These are phyloP conservation scores for Citrus australasica DNA, from an alignment of 345 rosid species.

Conservation along the genomic window DNA sequence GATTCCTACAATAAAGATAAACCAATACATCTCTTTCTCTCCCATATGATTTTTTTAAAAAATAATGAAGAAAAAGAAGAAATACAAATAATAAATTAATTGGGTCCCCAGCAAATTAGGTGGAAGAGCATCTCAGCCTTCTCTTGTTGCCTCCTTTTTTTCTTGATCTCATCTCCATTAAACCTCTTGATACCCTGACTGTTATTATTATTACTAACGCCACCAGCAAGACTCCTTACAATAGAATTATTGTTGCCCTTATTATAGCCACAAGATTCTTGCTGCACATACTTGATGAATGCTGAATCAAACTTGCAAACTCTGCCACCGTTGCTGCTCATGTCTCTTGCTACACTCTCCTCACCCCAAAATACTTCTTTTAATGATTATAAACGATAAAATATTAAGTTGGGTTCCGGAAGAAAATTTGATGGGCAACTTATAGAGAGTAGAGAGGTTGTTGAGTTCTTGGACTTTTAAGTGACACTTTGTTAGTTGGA, in stretches of 20 bases:
- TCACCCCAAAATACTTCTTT: no score
- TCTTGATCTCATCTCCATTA: background rate
- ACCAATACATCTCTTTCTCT: background rate
- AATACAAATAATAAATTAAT: background rate
- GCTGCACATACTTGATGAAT: constrained; percentile 8
- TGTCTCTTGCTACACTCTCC: background rate
- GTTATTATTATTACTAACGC: background rate
- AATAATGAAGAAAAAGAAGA: no score
- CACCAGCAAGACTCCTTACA: background rate
- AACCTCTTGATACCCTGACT: background rate
- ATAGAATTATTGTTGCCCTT: background rate
- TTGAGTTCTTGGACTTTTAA: background rate
- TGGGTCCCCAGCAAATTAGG: constrained; percentile 36
- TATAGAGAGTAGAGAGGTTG: background rate
- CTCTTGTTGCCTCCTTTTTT: constrained; percentile 13
- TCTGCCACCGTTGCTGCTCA: constrained; percentile 15
- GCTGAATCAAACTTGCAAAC: constrained; percentile 9
- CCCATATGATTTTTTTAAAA: no score
- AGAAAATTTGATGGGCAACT: background rate
- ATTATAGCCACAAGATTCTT: background rate
- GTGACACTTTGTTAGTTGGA: no score
- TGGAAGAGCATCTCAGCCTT: constrained; percentile 26
- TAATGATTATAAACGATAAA: background rate
- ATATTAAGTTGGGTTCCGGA: background rate
- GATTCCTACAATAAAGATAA: background rate